Evolutionary conservation across 2,329 filamentous ascomycete genomes (phyloP), one percentile per base, ranked within the genome.

Genomic region (Leptographium lundbergii): DNA sequence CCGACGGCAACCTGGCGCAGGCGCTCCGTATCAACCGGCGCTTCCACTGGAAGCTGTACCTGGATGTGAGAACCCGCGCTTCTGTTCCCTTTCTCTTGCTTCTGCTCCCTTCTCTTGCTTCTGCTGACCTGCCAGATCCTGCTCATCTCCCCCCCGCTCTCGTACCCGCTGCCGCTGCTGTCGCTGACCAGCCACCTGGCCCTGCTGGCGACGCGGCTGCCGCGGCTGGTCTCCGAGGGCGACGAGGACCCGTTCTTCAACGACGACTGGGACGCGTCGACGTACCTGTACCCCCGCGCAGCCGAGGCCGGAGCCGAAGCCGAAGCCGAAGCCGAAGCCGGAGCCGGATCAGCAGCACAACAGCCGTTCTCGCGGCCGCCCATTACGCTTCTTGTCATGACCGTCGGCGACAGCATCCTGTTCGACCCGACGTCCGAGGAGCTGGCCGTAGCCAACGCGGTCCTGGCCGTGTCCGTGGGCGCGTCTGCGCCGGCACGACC

Each of bases 171-270:
- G 9, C 92, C 92, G 1, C 81, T 99, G 13, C 85, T 99, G 50
- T 96, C 91, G 36, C 81, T 97, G 60, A 95, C 94, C 24, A 92
- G 89, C 54, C 91, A 99, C 70, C 86, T 99, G 61, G 94, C 94
- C 3, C 87, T 99, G 54, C 84, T 96, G 62, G 86, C 89, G 34
- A 92, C 94, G 7, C 85, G 88, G 63, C 79, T 97, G 3, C 94
- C 94, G 9, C 81, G 85, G 29, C 78, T 96, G 57, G 89, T 89
- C 70, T 96, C 91, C 1, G 88, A 95, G 71, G 82, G 83, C 60
- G 92, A 97, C 73, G 94, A 99, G 74, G 94, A 99, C 66, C 94
- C 94, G 14, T 85, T 96, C 69, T 99, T 99, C 73, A 88, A 96
- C 74, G 94, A 99, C 73, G 94, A 99, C 75, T 99, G 94, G 94